Evolutionary conservation across 2,329 filamentous ascomycete genomes (phyloP).

Genomic region (Cucurbitaria berberidis): DNA sequence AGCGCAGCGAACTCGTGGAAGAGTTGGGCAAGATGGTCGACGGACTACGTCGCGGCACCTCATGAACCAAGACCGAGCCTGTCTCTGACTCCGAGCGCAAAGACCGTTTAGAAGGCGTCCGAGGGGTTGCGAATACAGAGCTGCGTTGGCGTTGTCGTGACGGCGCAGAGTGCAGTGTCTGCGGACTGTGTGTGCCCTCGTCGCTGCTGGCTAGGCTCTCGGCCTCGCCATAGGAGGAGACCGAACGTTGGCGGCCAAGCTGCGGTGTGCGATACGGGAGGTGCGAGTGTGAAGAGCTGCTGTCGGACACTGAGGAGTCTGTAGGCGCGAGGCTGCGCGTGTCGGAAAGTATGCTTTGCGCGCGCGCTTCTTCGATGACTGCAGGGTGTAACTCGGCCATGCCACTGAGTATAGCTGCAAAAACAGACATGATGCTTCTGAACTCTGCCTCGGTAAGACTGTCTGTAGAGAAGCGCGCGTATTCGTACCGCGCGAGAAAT

Average conservation of each 20-base stretch:
- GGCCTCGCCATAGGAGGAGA: conserved; percentile 25
- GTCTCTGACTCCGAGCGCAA: conserved; percentile 27
- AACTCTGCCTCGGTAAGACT: conserved; percentile 75
- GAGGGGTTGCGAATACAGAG: conserved; percentile 28
- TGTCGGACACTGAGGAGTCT: conserved; percentile 23
- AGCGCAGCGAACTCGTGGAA: conserved; percentile 38
- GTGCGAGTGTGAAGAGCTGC: conserved; percentile 30
- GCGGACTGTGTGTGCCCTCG: conserved; percentile 26
- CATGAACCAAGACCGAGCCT: conserved; percentile 32
- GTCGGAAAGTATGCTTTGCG: conserved; percentile 34
- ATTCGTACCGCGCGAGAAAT: conserved; percentile 82
- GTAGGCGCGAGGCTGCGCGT: conserved; percentile 44
- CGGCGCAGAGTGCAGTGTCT: conserved; percentile 39
- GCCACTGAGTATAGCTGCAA: conserved; percentile 77
- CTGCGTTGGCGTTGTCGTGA: conserved; percentile 32
- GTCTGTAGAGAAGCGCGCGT: conserved; percentile 78
- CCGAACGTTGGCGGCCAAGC: conserved; percentile 27
- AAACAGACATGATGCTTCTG: conserved; percentile 78
- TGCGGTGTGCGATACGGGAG: conserved; percentile 38
- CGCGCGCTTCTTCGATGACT: conserved; percentile 56
- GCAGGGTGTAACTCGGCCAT: conserved; percentile 71
- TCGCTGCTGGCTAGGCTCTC: conserved; percentile 12
- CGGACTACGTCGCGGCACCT: conserved; percentile 30
- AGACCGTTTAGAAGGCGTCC: conserved; percentile 35
- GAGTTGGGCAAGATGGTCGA: conserved; percentile 41